phyloP scores from a whole-genome alignment of 495 filamentous ascomycete species.

The Penicillium canescens region DNA sequence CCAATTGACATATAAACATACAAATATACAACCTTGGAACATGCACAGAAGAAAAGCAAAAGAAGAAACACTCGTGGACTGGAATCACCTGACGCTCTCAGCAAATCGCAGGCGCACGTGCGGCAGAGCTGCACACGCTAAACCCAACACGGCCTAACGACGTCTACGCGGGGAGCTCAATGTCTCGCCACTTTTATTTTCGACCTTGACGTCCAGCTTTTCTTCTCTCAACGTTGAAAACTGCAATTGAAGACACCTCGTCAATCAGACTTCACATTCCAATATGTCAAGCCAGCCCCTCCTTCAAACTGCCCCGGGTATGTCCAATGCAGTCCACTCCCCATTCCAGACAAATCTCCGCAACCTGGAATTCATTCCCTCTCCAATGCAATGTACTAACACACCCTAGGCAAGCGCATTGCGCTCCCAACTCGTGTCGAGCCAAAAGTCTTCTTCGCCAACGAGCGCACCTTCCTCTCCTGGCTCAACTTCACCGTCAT shows the following conservation, averaged over 20 bases:
- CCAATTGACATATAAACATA: too few species aligned
- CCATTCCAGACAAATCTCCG: neutral
- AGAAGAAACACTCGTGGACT: neutral
- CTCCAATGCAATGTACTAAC: slow-evolving; percentile 1
- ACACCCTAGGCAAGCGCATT: slow-evolving; percentile 82
- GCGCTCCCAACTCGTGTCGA: slow-evolving; percentile 97
- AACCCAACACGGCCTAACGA: slow-evolving; percentile 1
- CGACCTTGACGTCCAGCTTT: neutral
- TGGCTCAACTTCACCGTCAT: slow-evolving; percentile 99
- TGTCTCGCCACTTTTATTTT: neutral
- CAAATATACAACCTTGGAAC: too few species aligned
- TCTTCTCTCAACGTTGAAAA: neutral
- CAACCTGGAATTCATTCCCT: neutral
- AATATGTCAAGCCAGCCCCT: slow-evolving; percentile 95
- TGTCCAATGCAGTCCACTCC: slow-evolving; percentile 9
- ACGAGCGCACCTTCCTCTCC: slow-evolving; percentile 97
- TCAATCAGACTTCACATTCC: neutral
- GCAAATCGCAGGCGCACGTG: slow-evolving; percentile 12
- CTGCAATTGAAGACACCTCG: neutral
- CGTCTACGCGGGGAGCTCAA: neutral
- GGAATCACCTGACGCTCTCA: slow-evolving; percentile 11
- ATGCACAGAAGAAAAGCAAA: neutral
- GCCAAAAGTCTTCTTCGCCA: slow-evolving; percentile 99
- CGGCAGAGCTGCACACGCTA: slow-evolving; percentile 6
- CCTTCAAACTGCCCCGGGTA: slow-evolving; percentile 78